Base-by-base conservation (phyloP, 179 eudicot genomes). In the Carnegiea gigantea region DNA sequence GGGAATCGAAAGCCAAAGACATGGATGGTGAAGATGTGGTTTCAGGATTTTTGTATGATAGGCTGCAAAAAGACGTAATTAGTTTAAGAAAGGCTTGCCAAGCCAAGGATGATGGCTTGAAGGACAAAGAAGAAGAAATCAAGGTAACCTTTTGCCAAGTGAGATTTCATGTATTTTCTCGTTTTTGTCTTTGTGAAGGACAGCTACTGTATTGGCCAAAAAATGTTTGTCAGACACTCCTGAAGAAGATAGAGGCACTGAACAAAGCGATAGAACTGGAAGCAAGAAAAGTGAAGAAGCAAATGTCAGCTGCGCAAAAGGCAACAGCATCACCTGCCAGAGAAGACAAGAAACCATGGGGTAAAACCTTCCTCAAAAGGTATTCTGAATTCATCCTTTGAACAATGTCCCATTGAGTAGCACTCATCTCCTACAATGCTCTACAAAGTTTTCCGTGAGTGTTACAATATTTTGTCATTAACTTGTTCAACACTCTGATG, bases 11-110 rank as follows among this genome's bases (percentile, higher is more conserved):
- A 84, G 73, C 48, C 36, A 78, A 82, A 75, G 86, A 78, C 38
- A 67, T 28, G 13, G 82, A 77, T 36, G 82, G 78, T 68, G 92
- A 92, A 81, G 99, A 97, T 82, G 43, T 90, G 77, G 99, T 97
- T 59, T 93, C 99, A 6, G 99, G 98, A 53, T 87, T 91, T 84
- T 78, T 97, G 86, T 97, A 97, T 76, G 98, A 95, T 83, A 89
- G 86, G 87, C 92, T 97, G 77, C 99, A 97, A 86, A 97, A 91
- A 80, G 98, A 97, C 82, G 94, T 97, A 53, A 89, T 92, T 70
- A 75, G 81, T 78, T 85, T 91, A 75, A 88, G 98, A 88, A 97
- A 89, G 88, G 78, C 49, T 57, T 95, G 93, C 80, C 93, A 89
- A 77, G 85, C 80, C 70, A 95, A 93, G 87, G 95, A 90, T 21